Conservation (phyloP, 371 early-diverging fungal genomes). For the Nematocida ironsii region DNA sequence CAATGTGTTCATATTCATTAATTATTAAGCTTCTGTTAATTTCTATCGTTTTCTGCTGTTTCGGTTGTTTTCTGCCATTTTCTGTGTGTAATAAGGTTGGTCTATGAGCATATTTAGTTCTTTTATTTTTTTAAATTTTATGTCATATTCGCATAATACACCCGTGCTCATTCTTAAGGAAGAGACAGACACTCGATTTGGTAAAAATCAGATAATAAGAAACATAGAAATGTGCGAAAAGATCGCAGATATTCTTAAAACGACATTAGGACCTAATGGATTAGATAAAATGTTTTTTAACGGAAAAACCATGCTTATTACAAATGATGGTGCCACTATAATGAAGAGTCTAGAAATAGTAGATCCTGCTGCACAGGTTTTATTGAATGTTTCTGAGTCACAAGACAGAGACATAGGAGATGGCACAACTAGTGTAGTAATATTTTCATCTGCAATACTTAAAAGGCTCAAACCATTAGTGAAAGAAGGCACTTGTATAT, state of each 20-base stretch:
- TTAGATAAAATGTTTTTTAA: conserved; percentile 98
- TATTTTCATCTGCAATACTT: conserved; percentile 90
- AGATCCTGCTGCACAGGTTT: conserved; percentile 94
- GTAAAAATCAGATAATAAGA: conserved; percentile 89
- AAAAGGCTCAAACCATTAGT: conserved; percentile 84
- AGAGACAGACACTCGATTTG: conserved; percentile 95
- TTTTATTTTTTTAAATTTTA: conserved; percentile 26
- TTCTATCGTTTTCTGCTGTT: too few species aligned
- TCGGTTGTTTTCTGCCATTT: too few species aligned
- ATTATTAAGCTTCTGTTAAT: too few species aligned
- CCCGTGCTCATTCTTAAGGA: conserved; percentile 71
- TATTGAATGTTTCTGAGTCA: conserved; percentile 91
- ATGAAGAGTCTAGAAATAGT: conserved; percentile 91
- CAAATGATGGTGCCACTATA: conserved; percentile 99
- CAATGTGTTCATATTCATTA: too few species aligned
- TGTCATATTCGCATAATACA: conserved; percentile 54
- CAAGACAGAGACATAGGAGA: conserved; percentile 99
- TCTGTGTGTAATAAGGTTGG: too few species aligned
- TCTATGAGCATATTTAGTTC: background rate
- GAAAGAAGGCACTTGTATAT: conserved; percentile 88
- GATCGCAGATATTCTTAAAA: conserved; percentile 86
- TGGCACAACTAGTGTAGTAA: conserved; percentile 97
- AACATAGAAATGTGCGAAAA: conserved; percentile 93
- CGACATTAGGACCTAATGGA: conserved; percentile 96
- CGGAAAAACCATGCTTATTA: conserved; percentile 88